Base-by-base conservation (phyloP, 306 rosid species). In the Vigna nakashimae region DNA sequence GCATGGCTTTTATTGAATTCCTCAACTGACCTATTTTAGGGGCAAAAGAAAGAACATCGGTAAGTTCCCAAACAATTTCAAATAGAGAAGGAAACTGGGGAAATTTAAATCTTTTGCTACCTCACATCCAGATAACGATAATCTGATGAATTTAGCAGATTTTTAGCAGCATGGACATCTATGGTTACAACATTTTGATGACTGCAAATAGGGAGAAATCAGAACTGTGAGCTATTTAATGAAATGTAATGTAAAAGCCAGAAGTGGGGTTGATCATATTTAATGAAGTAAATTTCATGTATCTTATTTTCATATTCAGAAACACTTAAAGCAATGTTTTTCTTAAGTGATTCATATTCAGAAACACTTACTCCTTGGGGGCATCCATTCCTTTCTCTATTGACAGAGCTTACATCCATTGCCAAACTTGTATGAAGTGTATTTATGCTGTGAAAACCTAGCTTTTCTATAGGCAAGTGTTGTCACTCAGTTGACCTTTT, bases 1-100 rank as follows among this genome's bases (percentile, higher is more conserved):
- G 77, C 70, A 72, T 82, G 86, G 71, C 86, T 77, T 60, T 56
- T 82, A 16, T 64, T 82, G 79, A 71, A 82, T 71, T 82, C 86
- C 65, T 82, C 82, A 42, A 71, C 75, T 5, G 85, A 14, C 71
- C 85, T 82, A 24, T 55, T 70, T 58, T n/a, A 71, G 48, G 12
- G 48, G 34, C 30, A 53, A 82, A 26, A 64, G 11, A 17, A 24
- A 55, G 4, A 3, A 11, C n/a, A 20, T 56, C 26, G 3, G 32
- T 32, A 22, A 5, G 26, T 40, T 57, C 62, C 17, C 56, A 68
- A n/a, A 53, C 46, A 76, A 14, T 14, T 32, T 10, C 18, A 75
- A 69, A 69, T 42, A 4, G 9, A 68, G 15, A 60, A 81, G 2
- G 30, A 38, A 68, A 58, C 13, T 49, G 17, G 48, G 66, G 65